Evolutionary conservation across 805 yeast species (phyloP).

Genomic region (Cyberlindnera samutprakarnensis): DNA sequence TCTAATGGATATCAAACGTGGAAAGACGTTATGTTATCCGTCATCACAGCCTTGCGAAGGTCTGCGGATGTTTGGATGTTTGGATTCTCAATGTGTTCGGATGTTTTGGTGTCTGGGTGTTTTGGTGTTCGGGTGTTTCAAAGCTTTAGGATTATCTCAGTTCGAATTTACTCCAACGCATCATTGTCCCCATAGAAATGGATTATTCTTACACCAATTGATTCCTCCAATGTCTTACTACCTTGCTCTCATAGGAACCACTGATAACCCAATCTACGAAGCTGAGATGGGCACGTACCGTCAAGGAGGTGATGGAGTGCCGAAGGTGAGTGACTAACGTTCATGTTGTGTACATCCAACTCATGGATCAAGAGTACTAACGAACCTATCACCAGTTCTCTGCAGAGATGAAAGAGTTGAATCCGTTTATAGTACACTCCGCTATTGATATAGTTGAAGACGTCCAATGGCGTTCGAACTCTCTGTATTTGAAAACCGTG

Average conservation of each 20-base stretch:
- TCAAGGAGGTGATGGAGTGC: conserved; percentile 53
- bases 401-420: conserved; percentile 63
- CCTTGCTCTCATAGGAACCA: conserved; percentile 80
- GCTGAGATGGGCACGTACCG: conserved; percentile 75
- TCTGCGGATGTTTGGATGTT: too few species aligned
- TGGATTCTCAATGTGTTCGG: too few species aligned
- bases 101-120: too few species aligned
- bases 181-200: too few species aligned
- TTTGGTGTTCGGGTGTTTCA: too few species aligned
- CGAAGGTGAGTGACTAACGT: conserved; percentile 9
- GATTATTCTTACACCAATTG: too few species aligned
- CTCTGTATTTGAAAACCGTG: conserved; percentile 63
- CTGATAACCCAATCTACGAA: conserved; percentile 82
- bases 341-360: background rate
- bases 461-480: conserved; percentile 67
- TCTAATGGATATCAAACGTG: too few species aligned
- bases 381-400: conserved; percentile 37
- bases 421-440: conserved; percentile 84
- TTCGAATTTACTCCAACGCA: too few species aligned
- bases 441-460: conserved; percentile 91
- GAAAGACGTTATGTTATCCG: too few species aligned
- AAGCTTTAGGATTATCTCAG: too few species aligned
- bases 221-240: conserved; percentile 93
- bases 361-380: background rate
- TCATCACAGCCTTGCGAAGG: too few species aligned